Conservation (phyloP, 2,329 filamentous ascomycete genomes). For the Fusarium compactum region DNA sequence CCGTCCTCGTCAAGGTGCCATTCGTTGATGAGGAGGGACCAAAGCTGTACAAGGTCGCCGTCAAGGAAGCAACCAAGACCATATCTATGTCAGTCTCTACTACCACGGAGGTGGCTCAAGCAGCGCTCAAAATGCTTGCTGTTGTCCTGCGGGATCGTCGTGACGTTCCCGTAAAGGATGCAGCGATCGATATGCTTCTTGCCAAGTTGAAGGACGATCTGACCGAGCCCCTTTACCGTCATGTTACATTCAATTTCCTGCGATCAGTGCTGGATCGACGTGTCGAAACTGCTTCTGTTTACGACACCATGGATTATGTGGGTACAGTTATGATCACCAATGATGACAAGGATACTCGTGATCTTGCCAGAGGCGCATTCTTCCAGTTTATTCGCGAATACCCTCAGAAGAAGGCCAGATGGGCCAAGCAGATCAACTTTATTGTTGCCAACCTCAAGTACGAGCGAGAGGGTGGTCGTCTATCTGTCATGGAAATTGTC, state of each 20-base stretch:
- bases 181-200: conserved; percentile 84
- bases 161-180: conserved; percentile 81
- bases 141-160: conserved; percentile 85
- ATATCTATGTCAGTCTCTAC: conserved; percentile 83
- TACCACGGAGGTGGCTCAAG: conserved; percentile 85
- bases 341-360: conserved; percentile 87
- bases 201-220: conserved; percentile 87
- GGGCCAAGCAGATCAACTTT: conserved; percentile 90
- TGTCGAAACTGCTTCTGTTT: conserved; percentile 86
- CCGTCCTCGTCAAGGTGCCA: conserved; percentile 85
- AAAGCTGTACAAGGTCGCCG: conserved; percentile 78
- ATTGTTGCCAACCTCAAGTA: conserved; percentile 92
- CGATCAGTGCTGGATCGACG: conserved; percentile 87
- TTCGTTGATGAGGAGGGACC: conserved; percentile 77
- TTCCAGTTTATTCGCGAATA: conserved; percentile 96
- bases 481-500: conserved; percentile 93
- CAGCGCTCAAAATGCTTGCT: conserved; percentile 87
- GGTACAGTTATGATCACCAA: conserved; percentile 96
- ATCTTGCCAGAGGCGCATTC: conserved; percentile 88
- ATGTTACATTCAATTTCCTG: conserved; percentile 94
- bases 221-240: conserved; percentile 91
- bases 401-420: conserved; percentile 88
- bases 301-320: conserved; percentile 90
- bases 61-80: conserved; percentile 85
- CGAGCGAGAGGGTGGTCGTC: conserved; percentile 85